These are phyloP conservation scores for Suillus clintonianus DNA, from an alignment of 768 basidiomycete genomes.

Conservation along the genomic window DNA sequence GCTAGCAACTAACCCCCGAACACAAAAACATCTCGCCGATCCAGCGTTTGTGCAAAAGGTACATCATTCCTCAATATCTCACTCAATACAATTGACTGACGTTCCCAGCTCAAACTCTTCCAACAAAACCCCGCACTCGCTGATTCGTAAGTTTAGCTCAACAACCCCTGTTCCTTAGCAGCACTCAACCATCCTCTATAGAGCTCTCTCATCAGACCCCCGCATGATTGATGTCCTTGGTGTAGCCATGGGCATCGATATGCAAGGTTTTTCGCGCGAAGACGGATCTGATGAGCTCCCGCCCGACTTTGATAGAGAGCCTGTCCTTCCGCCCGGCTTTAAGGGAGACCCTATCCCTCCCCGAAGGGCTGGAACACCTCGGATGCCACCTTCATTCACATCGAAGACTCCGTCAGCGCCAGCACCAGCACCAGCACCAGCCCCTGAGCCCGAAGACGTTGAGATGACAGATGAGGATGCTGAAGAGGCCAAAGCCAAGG, in stretches of 20 bases:
- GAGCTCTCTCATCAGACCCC: conserved; percentile 68
- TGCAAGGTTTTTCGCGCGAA: conserved; percentile 81
- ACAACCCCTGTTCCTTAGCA: background rate
- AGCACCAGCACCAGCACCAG: conserved; percentile 29
- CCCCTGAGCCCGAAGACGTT: conserved; percentile 48
- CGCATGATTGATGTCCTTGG: conserved; percentile 95
- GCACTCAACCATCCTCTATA: conserved; percentile 18
- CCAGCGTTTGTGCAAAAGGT: conserved; percentile 78
- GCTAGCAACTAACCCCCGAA: conserved; percentile 85
- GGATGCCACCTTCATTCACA: conserved; percentile 41
- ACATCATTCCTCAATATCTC: conserved; percentile 4
- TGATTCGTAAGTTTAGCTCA: conserved; percentile 42
- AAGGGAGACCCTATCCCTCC: conserved; percentile 20
- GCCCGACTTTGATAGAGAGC: conserved; percentile 45
- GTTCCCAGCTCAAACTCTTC: conserved; percentile 56
- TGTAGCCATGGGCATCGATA: conserved; percentile 89
- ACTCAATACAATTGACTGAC: background rate
- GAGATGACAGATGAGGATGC: conserved; percentile 67
- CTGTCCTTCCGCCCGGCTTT: conserved; percentile 46
- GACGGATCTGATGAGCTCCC: conserved; percentile 85
- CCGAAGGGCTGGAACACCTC: conserved; percentile 30
- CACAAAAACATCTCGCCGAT: conserved; percentile 81
- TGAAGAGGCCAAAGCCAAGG: conserved; percentile 73
- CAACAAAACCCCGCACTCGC: conserved; percentile 72
- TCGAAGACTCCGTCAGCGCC: conserved; percentile 41